These are phyloP conservation scores for Colletotrichum melonis DNA, from an alignment of 2,329 filamentous ascomycete genomes.

Conservation along the genomic window DNA sequence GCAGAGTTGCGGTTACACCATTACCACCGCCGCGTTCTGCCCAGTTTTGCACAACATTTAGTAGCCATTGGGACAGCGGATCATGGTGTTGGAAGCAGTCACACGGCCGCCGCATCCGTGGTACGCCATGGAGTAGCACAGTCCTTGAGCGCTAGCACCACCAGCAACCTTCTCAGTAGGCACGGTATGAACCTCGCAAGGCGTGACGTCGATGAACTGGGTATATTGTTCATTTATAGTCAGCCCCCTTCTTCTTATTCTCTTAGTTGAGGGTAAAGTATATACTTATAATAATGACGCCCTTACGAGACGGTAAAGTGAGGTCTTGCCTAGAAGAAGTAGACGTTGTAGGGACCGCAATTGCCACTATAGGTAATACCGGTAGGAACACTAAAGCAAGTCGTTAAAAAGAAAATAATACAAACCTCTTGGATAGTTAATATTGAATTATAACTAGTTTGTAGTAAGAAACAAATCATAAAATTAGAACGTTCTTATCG, in stretches of 20 bases:
- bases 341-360: not conserved
- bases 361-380: not conserved
- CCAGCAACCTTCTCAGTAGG: not conserved
- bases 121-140: slow-evolving; percentile 6
- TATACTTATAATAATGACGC: not conserved
- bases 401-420: too few relatives aligned
- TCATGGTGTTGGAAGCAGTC: not conserved
- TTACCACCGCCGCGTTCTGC: too few relatives aligned
- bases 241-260: not conserved
- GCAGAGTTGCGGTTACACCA: too few relatives aligned
- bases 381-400: not conserved
- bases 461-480: too few relatives aligned
- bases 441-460: too few relatives aligned
- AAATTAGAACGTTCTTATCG: too few relatives aligned
- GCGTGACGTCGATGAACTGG: not conserved
- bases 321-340: slow-evolving; percentile 4
- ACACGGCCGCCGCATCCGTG: not conserved
- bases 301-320: not conserved
- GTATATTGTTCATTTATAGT: not conserved
- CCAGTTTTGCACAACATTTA: not conserved
- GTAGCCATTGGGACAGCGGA: slow-evolving; percentile 1
- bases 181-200: not conserved
- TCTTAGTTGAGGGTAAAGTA: too few relatives aligned
- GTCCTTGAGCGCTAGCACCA: not conserved
- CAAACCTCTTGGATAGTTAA: too few relatives aligned